Base-by-base conservation (phyloP, 768 basidiomycete genomes). In the Boletus tomentosulus region DNA sequence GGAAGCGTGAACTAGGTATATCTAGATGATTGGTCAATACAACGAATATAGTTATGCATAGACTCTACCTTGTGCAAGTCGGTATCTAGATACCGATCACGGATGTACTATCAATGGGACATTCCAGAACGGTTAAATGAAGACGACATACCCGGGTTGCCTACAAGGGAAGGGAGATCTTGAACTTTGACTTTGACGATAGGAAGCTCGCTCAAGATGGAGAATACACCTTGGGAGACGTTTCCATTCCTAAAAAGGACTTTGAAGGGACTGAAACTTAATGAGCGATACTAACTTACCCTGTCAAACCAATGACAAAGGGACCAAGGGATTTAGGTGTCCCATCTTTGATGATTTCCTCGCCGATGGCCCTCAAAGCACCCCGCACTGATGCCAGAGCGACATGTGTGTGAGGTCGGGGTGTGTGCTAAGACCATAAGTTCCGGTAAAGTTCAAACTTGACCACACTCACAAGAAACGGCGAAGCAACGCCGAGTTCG, bases 291-390 rank as follows among this genome's bases (percentile, higher is more conserved):
- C 44, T 19, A 12, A 63, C 76, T 46, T 66, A 91, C 89, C 92
- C 92, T 24, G 92, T 94, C 42, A 95, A 64, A 16, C 90, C 88
- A 48, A 93, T 79, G 0, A 94, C 78, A 34, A 90, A 81, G 0
- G 94, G 93, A 3, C 89, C 92, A 1, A 87, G 73, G 9, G 71
- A 70, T n/a, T 68, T 67, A 6, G 87, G 84, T 2, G 83, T 85
- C 2, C 86, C 86, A 37, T 81, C 73, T 34, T 71, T 62, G 4
- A 69, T 61, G 11, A 95, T 85, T 19, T 72, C 72, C 1, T 73
- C 64, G 0, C 88, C 88, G 24, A 89, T 79, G 7, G 75, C 68
- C 37, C 76, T 74, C 42, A 95, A 70, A 7, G 83, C 71, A 3
- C 66, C 61, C 8, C 81, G 82, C 39, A 90, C 65, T 37, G 75